Evolutionary conservation across 768 basidiomycete genomes (phyloP).

Genomic region (Leccinum incarnatum): DNA sequence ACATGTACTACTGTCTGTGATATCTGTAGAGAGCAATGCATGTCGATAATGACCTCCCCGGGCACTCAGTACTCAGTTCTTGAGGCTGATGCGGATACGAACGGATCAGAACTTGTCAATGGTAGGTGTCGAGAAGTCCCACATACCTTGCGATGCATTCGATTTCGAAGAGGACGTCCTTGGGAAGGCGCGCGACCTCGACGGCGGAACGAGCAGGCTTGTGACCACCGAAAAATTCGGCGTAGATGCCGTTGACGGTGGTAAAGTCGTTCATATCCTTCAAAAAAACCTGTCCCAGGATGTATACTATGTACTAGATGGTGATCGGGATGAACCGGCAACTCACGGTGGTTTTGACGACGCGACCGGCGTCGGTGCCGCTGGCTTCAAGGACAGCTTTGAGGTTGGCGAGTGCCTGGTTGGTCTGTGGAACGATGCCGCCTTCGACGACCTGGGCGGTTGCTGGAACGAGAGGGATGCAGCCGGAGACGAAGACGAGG

Average conservation of each 20-base stretch:
- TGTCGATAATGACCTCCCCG: not conserved
- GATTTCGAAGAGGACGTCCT: slow-evolving; percentile 89
- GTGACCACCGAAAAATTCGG: slow-evolving; percentile 81
- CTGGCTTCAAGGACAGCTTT: slow-evolving; percentile 79
- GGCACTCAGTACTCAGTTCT: slow-evolving; percentile 13
- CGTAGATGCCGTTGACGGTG: slow-evolving; percentile 78
- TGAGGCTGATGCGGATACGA: slow-evolving; percentile 12
- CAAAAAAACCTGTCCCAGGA: slow-evolving; percentile 69
- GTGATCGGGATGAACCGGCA: not conserved
- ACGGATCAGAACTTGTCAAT: not conserved
- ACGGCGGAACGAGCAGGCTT: slow-evolving; percentile 93
- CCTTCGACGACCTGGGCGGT: slow-evolving; percentile 46
- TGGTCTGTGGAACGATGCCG: slow-evolving; percentile 46
- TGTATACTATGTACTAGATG: not conserved
- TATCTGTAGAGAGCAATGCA: not conserved
- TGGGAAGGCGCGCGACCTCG: slow-evolving; percentile 85
- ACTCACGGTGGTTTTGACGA: slow-evolving; percentile 89
- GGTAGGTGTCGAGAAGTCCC: not conserved
- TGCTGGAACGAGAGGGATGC: slow-evolving; percentile 76
- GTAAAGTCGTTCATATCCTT: slow-evolving; percentile 91
- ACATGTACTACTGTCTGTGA: slow-evolving; percentile 1
- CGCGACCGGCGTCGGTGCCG: slow-evolving; percentile 72
- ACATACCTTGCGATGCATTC: slow-evolving; percentile 81
- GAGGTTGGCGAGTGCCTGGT: slow-evolving; percentile 85
- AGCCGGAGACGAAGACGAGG: slow-evolving; percentile 87